Evolutionary conservation across 495 filamentous ascomycete species (phyloP).

Genomic region (Penicillium cataractarum): DNA sequence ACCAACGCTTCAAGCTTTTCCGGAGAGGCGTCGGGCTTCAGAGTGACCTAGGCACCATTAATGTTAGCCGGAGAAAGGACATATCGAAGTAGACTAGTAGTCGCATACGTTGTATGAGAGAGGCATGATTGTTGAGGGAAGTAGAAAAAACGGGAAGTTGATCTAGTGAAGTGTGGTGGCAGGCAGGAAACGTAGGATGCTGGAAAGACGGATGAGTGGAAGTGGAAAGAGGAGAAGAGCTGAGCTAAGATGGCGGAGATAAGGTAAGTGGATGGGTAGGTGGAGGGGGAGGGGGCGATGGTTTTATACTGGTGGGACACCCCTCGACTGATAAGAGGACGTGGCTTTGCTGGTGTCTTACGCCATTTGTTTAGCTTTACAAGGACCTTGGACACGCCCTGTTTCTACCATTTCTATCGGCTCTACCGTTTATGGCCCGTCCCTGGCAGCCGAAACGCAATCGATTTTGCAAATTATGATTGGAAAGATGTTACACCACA

Average conservation of each 20-base stretch:
- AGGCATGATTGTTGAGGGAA: slow-evolving; percentile 63
- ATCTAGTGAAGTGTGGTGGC: not conserved
- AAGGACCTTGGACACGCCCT: slow-evolving; percentile 15
- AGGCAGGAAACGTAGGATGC: not conserved
- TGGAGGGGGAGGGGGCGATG: slow-evolving; percentile 16
- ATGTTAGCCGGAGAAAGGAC: slow-evolving; percentile 17
- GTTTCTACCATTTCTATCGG: slow-evolving; percentile 9
- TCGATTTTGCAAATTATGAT: not conserved
- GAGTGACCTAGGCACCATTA: slow-evolving; percentile 65
- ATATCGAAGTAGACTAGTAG: not conserved
- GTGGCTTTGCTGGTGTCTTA: slow-evolving; percentile 16
- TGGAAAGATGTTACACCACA: slow-evolving; percentile 12
- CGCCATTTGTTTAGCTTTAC: slow-evolving; percentile 16
- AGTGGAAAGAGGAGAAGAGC: not conserved
- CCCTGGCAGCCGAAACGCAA: not conserved
- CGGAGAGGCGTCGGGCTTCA: slow-evolving; percentile 64
- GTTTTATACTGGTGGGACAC: slow-evolving; percentile 20
- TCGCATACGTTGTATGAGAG: slow-evolving; percentile 65
- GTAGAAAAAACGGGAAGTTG: too few relatives aligned
- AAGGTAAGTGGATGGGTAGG: slow-evolving; percentile 16
- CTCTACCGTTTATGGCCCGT: not conserved
- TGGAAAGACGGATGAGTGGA: slow-evolving; percentile 1
- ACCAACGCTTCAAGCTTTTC: slow-evolving; percentile 67
- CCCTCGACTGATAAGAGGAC: slow-evolving; percentile 23
- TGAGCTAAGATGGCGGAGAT: not conserved